Percentiles rank a stretch among this genome's conserved stretches.
Evolutionary conservation across 495 filamentous ascomycete species (phyloP).

Genomic region (Peziza echinospora): DNA sequence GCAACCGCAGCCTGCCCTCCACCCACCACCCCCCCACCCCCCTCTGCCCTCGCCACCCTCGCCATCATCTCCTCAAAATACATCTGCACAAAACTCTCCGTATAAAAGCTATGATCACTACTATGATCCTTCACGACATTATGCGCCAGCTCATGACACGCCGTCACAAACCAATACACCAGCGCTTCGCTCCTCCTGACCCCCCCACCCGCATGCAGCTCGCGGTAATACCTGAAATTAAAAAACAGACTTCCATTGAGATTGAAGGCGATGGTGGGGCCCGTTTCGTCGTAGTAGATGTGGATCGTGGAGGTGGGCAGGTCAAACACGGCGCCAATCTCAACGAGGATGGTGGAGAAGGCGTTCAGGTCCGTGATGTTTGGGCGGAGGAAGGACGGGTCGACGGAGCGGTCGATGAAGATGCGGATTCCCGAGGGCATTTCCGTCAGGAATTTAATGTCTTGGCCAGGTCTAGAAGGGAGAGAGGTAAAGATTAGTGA

Average conservation of each 20-base stretch:
- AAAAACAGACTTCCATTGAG: slow-evolving; percentile 68
- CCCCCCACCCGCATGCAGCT: slow-evolving; percentile 2
- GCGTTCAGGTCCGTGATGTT: slow-evolving; percentile 41
- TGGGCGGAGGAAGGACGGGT: slow-evolving; percentile 34
- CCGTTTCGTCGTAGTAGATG: slow-evolving; percentile 64
- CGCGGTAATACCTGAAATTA: slow-evolving; percentile 36
- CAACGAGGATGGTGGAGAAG: slow-evolving; percentile 50
- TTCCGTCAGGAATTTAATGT: slow-evolving; percentile 53
- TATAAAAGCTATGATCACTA: slow-evolving; percentile 69
- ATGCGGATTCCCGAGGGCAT: slow-evolving; percentile 49
- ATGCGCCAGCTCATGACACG: slow-evolving; percentile 88
- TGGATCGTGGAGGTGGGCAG: slow-evolving; percentile 41
- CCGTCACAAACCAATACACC: slow-evolving; percentile 77
- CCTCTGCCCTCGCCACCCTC: no score
- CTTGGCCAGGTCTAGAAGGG: no score
- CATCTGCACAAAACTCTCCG: slow-evolving; percentile 24
- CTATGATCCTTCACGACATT: slow-evolving; percentile 67
- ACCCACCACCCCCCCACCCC: no score
- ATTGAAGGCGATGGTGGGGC: slow-evolving; percentile 86
- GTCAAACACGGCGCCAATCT: slow-evolving; percentile 47
- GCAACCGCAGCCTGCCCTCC: no score
- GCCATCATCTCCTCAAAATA: slow-evolving; percentile 4
- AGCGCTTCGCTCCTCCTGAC: slow-evolving; percentile 38
- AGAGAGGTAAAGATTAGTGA: slow-evolving; percentile 23
- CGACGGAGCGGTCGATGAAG: slow-evolving; percentile 34